phyloP scores from a whole-genome alignment of 164 flowering plant species.

The Liriodendron chinense region DNA sequence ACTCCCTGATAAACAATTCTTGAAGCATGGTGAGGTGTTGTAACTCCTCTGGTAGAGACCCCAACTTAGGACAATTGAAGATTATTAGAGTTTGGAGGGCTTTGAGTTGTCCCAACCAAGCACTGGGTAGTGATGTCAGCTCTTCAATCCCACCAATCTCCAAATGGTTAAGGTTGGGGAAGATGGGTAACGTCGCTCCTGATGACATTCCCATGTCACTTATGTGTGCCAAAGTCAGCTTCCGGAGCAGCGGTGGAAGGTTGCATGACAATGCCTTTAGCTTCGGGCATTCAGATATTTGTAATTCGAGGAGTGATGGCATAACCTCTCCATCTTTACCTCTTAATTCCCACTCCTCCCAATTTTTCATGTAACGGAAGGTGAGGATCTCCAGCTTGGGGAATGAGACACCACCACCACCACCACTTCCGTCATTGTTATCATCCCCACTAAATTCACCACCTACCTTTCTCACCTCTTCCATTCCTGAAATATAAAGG shows the following conservation, averaged over 20 bases:
- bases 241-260: neutral
- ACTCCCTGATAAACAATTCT: neutral
- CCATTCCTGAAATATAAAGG: neutral
- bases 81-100: neutral
- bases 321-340: neutral
- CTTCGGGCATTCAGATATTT: neutral
- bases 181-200: neutral
- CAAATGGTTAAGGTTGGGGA: neutral
- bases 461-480: neutral
- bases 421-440: neutral
- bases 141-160: neutral
- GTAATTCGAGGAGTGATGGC: neutral
- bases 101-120: neutral
- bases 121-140: neutral
- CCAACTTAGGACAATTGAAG: neutral
- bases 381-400: neutral
- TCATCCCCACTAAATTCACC: neutral
- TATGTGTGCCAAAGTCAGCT: neutral
- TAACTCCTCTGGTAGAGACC: neutral
- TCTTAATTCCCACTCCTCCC: neutral
- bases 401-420: neutral
- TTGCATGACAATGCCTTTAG: neutral
- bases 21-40: neutral
- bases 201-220: neutral
- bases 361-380: neutral